These are phyloP conservation scores for Dactylellina leptospora DNA, from an alignment of 2,329 filamentous ascomycete genomes.

Conservation along the genomic window DNA sequence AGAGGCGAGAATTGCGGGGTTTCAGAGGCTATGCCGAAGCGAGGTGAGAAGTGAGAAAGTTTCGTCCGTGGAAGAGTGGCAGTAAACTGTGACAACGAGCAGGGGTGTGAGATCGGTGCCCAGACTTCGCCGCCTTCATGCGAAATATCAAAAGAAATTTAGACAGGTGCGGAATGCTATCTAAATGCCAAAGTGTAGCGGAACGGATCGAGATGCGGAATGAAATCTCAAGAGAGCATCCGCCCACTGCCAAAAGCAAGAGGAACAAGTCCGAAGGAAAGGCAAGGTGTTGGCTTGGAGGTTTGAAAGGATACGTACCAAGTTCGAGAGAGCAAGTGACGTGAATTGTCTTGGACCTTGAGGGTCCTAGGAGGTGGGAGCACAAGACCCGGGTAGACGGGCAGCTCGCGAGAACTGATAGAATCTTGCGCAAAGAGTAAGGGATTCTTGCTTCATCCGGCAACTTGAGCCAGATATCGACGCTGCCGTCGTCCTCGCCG, in stretches of 20 bases:
- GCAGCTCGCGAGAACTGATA: not conserved
- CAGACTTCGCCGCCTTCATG: constrained; percentile 30
- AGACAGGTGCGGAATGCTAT: not conserved
- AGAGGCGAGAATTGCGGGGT: constrained; percentile 54
- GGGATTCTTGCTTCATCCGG: not conserved
- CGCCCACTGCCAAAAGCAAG: not conserved
- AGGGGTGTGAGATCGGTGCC: constrained; percentile 43
- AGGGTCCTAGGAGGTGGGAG: not conserved
- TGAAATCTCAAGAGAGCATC: not conserved
- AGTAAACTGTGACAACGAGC: constrained; percentile 36
- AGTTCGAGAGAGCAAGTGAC: not conserved
- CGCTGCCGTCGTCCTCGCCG: constrained; percentile 18
- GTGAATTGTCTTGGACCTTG: constrained; percentile 20
- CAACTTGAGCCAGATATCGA: constrained; percentile 30
- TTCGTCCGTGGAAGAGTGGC: constrained; percentile 52
- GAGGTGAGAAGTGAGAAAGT: constrained; percentile 52
- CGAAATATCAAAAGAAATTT: constrained; percentile 21
- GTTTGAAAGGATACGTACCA: not conserved
- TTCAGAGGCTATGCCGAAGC: constrained; percentile 54
- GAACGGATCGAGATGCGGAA: constrained; percentile 15
- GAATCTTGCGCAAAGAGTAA: not conserved
- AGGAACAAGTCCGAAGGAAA: not conserved
- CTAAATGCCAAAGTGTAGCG: constrained; percentile 13
- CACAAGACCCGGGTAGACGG: not conserved
- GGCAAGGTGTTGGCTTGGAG: not conserved